A percentile compares a stretch with the other conserved stretches of the same genome.
These are phyloP conservation scores for Scheffersomyces illinoinensis DNA, from an alignment of 1,139 yeast species.

Conservation along the genomic window DNA sequence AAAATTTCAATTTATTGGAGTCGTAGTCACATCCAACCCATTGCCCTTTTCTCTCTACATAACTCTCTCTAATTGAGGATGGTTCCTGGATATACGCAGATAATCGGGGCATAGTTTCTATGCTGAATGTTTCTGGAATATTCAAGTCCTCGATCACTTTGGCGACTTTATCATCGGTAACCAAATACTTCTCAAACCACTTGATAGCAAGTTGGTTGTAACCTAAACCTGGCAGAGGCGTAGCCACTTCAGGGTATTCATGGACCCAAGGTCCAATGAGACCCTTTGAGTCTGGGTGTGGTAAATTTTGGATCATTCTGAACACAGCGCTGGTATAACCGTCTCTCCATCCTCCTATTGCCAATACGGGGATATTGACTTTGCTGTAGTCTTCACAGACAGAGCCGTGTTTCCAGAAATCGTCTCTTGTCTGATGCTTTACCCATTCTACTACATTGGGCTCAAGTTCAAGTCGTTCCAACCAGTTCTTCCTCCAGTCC, in stretches of 20 bases:
- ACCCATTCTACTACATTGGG: constrained; percentile 42
- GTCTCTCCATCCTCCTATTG: constrained; percentile 46
- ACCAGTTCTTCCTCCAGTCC: constrained; percentile 38
- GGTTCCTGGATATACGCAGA: constrained; percentile 45
- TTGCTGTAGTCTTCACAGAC: constrained; percentile 36
- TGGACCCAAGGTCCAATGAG: constrained; percentile 48
- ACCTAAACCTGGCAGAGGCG: constrained; percentile 41
- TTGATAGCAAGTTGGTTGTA: constrained; percentile 36
- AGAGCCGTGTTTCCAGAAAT: constrained; percentile 44
- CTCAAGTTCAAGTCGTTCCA: constrained; percentile 27
- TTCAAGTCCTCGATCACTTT: neutral
- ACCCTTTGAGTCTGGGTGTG: constrained; percentile 26
- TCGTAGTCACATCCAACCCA: constrained; percentile 26
- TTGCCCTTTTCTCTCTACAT: constrained; percentile 31
- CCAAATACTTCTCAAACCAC: constrained; percentile 38
- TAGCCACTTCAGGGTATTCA: constrained; percentile 46
- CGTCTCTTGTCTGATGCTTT: constrained; percentile 40
- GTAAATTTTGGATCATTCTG: constrained; percentile 36
- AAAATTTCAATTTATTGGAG: neutral
- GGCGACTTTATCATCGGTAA: constrained; percentile 17
- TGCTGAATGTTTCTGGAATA: constrained; percentile 7
- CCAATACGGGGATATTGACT: constrained; percentile 40
- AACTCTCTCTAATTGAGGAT: constrained; percentile 27
- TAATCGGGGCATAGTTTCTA: constrained; percentile 21
- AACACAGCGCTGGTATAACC: constrained; percentile 43